Evolutionary conservation across 2,329 filamentous ascomycete species (phyloP).

Genomic region (Aspergillus amoenus): DNA sequence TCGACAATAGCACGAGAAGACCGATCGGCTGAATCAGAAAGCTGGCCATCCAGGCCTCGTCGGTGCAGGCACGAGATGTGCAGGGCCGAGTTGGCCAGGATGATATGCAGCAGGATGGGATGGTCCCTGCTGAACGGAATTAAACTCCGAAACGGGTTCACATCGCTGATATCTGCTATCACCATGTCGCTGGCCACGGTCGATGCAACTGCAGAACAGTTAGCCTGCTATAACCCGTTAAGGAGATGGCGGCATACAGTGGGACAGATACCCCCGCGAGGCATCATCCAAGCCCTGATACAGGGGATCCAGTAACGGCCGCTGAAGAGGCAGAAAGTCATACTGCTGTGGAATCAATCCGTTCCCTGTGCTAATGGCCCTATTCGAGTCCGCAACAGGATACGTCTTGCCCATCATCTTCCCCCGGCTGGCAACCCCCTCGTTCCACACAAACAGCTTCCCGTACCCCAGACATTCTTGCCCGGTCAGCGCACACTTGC

Average conservation of each 20-base stretch:
- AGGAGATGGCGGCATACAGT: background rate
- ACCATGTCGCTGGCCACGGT: background rate
- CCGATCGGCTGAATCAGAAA: background rate
- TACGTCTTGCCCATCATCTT: conserved; percentile 18
- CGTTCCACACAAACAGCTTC: conserved; percentile 13
- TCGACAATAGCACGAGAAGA: background rate
- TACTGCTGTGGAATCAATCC: background rate
- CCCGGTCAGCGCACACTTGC: background rate
- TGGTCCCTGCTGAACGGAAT: background rate
- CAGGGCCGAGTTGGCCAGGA: conserved; percentile 3
- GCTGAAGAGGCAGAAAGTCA: background rate
- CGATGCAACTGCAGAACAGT: background rate
- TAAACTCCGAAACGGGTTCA: background rate
- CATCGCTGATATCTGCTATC: background rate
- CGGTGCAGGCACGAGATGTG: conserved; percentile 2
- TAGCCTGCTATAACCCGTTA: background rate
- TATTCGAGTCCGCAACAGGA: background rate
- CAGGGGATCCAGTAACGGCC: conserved; percentile 1
- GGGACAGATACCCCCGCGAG: background rate
- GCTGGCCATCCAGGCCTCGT: background rate
- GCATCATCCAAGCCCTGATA: background rate
- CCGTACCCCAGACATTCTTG: conserved; percentile 15
- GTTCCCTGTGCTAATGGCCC: too few species aligned
- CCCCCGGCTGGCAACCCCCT: conserved; percentile 14
- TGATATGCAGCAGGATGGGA: background rate